Conservation (phyloP, 331 rosid genomes). For the Phaseolus coccineus region DNA sequence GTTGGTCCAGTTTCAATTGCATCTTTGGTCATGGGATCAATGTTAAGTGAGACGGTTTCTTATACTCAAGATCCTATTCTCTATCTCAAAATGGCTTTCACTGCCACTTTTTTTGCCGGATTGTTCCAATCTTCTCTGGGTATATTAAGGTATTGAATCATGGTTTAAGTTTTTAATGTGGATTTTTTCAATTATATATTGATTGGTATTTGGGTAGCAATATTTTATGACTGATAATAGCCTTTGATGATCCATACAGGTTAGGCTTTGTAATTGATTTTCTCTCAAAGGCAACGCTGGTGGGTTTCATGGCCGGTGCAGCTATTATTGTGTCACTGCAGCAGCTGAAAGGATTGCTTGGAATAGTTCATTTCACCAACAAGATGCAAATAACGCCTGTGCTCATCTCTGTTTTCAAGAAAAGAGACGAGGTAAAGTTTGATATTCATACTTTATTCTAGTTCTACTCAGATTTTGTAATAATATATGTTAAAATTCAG, state of each 20-base stretch:
- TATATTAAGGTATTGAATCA: constrained; percentile 68
- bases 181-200: not conserved
- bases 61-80: constrained; percentile 69
- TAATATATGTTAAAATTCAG: not conserved
- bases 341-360: constrained; percentile 92
- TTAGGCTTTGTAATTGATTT: constrained; percentile 93
- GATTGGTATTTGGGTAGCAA: constrained; percentile 5
- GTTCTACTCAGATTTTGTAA: not conserved
- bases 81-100: constrained; percentile 90
- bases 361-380: constrained; percentile 77
- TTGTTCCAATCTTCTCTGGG: constrained; percentile 92
- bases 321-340: constrained; percentile 93
- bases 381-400: constrained; percentile 91
- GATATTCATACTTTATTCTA: constrained; percentile 11
- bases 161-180: not conserved
- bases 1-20: constrained; percentile 99
- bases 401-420: constrained; percentile 66
- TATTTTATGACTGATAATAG: constrained; percentile 30
- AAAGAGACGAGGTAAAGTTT: constrained; percentile 69
- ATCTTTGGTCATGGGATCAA: constrained; percentile 96
- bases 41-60: constrained; percentile 80
- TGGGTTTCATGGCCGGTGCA: constrained; percentile 98
- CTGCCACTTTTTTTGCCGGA: constrained; percentile 95
- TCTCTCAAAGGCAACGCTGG: constrained; percentile 92
- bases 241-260: constrained; percentile 54